Percentiles rank a stretch among this genome's conserved stretches.
Conservation (phyloP, 1,139 yeast species). For the Yamadazyma sp. region DNA sequence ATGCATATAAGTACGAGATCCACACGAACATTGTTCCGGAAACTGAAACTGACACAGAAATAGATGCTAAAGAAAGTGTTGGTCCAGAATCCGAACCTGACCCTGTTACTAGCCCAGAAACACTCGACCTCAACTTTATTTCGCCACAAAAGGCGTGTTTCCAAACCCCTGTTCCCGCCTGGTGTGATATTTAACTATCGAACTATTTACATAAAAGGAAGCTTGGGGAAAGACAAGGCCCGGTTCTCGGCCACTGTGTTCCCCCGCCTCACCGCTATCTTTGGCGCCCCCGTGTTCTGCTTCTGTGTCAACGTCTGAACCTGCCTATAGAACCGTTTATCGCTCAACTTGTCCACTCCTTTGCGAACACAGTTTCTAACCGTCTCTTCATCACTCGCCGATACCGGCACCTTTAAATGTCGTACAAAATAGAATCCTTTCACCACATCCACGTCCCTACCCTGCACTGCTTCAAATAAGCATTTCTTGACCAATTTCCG, state of each 20-base stretch:
- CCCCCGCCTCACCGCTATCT: background rate
- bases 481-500: constrained; percentile 27
- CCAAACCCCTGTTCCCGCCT: too few relatives aligned
- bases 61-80: too few relatives aligned
- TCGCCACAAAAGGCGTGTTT: too few relatives aligned
- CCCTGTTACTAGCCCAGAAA: too few relatives aligned
- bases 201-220: constrained; percentile 20
- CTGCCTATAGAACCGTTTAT: constrained; percentile 16
- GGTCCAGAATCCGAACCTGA: too few relatives aligned
- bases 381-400: constrained; percentile 24
- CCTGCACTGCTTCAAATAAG: constrained; percentile 20
- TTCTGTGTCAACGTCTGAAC: constrained; percentile 4
- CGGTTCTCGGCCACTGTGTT: constrained; percentile 53
- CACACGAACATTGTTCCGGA: too few relatives aligned
- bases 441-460: constrained; percentile 15
- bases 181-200: background rate
- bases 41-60: too few relatives aligned
- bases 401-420: constrained; percentile 37
- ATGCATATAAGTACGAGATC: constrained; percentile 48
- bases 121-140: too few relatives aligned
- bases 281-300: constrained; percentile 10
- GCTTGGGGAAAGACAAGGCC: constrained; percentile 46
- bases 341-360: constrained; percentile 28
- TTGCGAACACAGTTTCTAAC: constrained; percentile 28
- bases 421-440: constrained; percentile 46